phyloP scores from a whole-genome alignment of 768 basidiomycete genomes.

The Phlegmacium glaucopus region DNA sequence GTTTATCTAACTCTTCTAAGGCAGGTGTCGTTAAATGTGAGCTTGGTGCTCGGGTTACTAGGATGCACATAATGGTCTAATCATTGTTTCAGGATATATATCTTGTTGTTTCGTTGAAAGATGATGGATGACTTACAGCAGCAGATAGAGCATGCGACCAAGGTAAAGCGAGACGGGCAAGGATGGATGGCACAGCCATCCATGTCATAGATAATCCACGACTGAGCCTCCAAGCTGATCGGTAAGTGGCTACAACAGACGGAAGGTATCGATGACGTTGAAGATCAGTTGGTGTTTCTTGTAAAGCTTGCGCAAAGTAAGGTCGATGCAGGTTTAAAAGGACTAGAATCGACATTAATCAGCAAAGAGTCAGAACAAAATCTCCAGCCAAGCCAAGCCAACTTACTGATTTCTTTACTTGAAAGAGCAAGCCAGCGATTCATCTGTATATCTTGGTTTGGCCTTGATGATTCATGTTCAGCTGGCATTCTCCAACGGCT shows the following conservation, averaged over 20 bases:
- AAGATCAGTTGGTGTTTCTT: constrained; percentile 54
- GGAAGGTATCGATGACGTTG: constrained; percentile 61
- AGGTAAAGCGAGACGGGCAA: constrained; percentile 45
- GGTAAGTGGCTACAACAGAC: constrained; percentile 70
- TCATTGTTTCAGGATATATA: too few species aligned
- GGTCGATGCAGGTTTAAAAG: constrained; percentile 64
- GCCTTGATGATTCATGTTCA: constrained; percentile 16
- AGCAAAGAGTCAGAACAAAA: background rate
- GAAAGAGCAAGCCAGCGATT: constrained; percentile 42
- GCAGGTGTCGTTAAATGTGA: constrained; percentile 47
- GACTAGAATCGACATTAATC: constrained; percentile 29
- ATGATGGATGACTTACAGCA: constrained; percentile 40
- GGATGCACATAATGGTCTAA: constrained; percentile 62
- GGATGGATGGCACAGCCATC: constrained; percentile 34
- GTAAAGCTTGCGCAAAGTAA: constrained; percentile 65
- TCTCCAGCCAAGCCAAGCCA: background rate
- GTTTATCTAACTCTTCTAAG: constrained; percentile 43
- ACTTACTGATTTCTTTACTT: constrained; percentile 48
- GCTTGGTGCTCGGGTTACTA: constrained; percentile 46
- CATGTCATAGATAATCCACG: constrained; percentile 44
- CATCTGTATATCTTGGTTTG: constrained; percentile 27
- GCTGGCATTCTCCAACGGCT: constrained; percentile 36
- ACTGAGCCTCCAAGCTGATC: constrained; percentile 66
- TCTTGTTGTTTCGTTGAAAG: too few species aligned
- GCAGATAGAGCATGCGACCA: constrained; percentile 70